Evolutionary conservation across 805 yeast species (phyloP).

Genomic region (Hanseniaspora pseudoguilliermondii): DNA sequence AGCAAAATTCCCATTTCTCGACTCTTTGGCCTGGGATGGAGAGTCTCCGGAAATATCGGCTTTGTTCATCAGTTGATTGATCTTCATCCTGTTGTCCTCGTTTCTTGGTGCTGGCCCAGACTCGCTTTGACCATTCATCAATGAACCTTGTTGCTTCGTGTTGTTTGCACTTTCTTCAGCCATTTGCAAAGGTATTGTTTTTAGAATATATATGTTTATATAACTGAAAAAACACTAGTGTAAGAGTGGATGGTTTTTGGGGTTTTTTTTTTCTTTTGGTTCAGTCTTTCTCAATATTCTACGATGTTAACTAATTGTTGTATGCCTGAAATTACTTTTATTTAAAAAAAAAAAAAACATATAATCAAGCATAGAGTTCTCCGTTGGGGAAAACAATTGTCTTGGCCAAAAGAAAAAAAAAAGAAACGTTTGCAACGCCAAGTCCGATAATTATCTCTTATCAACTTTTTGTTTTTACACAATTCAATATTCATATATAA

Average conservation of each 20-base stretch:
- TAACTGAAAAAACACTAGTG: neutral
- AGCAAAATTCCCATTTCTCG: neutral
- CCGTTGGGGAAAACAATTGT: constrained; percentile 7
- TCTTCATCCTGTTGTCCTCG: neutral
- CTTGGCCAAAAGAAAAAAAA: neutral
- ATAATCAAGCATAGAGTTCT: neutral
- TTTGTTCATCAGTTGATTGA: neutral
- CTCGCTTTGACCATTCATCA: neutral
- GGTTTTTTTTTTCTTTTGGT: no score
- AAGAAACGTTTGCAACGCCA: neutral
- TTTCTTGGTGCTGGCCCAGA: neutral
- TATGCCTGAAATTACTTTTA: no score
- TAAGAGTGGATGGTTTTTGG: no score
- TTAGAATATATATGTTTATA: neutral
- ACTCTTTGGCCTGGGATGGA: neutral
- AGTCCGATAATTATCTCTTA: neutral
- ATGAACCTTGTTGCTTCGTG: neutral
- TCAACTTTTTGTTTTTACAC: no score
- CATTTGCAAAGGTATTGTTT: neutral
- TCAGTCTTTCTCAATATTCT: no score
- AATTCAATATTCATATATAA: no score
- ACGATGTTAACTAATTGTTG: no score
- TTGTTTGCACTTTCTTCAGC: neutral
- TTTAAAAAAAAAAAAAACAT: neutral
- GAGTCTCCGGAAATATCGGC: neutral